Conservation (phyloP, 805 yeast genomes). For the Millerozyma acaciae region DNA sequence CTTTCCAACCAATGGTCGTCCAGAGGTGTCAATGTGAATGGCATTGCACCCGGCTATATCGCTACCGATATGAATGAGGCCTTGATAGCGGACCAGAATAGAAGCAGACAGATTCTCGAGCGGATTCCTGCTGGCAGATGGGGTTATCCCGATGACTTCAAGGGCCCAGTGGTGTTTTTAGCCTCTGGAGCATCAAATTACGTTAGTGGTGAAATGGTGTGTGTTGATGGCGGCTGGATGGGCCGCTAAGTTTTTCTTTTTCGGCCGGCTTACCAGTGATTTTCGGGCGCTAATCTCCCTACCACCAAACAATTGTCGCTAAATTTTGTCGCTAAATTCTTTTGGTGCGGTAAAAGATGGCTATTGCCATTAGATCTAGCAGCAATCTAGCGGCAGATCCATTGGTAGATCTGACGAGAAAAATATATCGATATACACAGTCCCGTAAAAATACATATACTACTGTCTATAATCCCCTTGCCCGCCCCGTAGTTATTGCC, state of each 20-base stretch:
- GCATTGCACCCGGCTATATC: constrained; percentile 50
- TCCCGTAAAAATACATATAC: constrained; percentile 1
- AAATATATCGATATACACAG: constrained; percentile 2
- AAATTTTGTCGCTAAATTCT: no score
- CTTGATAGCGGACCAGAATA: constrained; percentile 2
- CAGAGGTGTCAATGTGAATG: constrained; percentile 43
- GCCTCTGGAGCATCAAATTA: constrained; percentile 8
- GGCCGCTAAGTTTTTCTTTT: constrained; percentile 17
- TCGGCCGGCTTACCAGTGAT: no score
- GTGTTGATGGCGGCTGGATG: constrained; percentile 24
- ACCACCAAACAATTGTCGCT: no score
- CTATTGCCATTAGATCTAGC: no score
- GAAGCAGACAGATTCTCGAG: constrained; percentile 20
- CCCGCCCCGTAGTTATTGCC: no score
- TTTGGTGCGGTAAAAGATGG: no score
- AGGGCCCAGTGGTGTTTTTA: constrained; percentile 36
- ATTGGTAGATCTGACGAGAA: constrained; percentile 2
- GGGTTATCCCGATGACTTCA: constrained; percentile 48
- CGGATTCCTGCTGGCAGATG: constrained; percentile 46
- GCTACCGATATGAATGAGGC: constrained; percentile 41
- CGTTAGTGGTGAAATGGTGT: constrained; percentile 9
- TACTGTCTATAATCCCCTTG: constrained; percentile 1
- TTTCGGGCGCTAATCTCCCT: no score
- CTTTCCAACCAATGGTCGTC: constrained; percentile 43
- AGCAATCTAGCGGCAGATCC: no score